A percentile compares a stretch with the other conserved stretches of the same genome.
Evolutionary conservation across 495 filamentous ascomycete species (phyloP).

Genomic region (Cercophora sp.): DNA sequence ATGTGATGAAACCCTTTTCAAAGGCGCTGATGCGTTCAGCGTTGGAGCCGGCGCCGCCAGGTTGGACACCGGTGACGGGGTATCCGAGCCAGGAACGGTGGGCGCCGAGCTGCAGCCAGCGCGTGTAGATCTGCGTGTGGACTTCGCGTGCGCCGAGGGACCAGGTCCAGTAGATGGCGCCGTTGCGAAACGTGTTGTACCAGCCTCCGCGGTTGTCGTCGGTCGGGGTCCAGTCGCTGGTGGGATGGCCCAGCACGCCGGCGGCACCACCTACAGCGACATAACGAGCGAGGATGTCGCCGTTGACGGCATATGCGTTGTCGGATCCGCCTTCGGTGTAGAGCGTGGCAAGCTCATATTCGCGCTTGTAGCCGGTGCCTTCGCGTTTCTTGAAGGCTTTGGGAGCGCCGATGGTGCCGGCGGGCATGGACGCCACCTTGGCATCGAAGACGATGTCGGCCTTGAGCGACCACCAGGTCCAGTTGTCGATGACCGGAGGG

Average conservation of each 20-base stretch:
- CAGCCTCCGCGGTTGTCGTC: constrained; percentile 1
- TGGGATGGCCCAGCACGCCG: not conserved
- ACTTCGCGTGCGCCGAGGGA: not conserved
- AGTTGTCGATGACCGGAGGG: too few relatives aligned
- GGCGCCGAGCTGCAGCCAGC: not conserved
- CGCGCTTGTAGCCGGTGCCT: not conserved
- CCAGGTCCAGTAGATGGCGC: constrained; percentile 3
- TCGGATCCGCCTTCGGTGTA: not conserved
- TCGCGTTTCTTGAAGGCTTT: not conserved
- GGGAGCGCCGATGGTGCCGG: constrained; percentile 1
- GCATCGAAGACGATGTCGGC: not conserved
- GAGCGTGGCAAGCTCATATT: not conserved
- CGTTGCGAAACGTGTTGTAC: constrained; percentile 4
- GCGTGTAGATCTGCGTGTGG: not conserved
- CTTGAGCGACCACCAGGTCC: too few relatives aligned
- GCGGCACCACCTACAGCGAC: not conserved
- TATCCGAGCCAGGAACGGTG: constrained; percentile 2
- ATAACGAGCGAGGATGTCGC: constrained; percentile 3
- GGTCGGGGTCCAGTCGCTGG: not conserved
- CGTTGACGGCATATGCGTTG: not conserved
- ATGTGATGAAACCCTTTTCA: not conserved
- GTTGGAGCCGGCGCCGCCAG: not conserved
- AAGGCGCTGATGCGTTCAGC: constrained; percentile 2
- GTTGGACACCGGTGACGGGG: constrained; percentile 2
- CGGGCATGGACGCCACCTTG: not conserved